phyloP scores from a whole-genome alignment of 352 stramenopile genomes.

The Phytophthora sp. region DNA sequence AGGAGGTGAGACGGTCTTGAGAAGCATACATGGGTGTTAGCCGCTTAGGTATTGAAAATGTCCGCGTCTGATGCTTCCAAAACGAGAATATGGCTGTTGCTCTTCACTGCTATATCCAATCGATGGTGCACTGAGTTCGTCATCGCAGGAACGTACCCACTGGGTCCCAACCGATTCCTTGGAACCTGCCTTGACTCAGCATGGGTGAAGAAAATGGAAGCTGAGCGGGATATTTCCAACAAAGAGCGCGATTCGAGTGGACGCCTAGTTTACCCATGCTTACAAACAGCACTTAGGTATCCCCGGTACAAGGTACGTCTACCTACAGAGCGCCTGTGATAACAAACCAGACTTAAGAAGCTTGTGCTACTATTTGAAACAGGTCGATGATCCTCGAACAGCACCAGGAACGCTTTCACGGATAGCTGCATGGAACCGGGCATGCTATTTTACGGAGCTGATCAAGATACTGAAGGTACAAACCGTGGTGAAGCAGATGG shows the following conservation, averaged over 20 bases:
- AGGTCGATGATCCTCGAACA: background rate
- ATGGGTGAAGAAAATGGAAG: conserved; percentile 44
- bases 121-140: background rate
- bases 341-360: background rate
- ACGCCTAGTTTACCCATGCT: conserved; percentile 43
- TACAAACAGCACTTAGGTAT: conserved; percentile 40
- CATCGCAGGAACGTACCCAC: background rate
- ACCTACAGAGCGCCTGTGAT: too few relatives aligned
- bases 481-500: too few relatives aligned
- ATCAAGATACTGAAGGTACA: too few relatives aligned
- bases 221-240: conserved; percentile 16
- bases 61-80: background rate
- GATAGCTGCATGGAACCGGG: background rate
- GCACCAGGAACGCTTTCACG: background rate
- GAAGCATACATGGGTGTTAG: too few relatives aligned
- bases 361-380: background rate
- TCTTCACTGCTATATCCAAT: background rate
- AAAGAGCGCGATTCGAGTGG: conserved; percentile 29
- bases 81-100: background rate
- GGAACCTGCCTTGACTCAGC: conserved; percentile 45
- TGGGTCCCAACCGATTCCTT: conserved; percentile 47
- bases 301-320: conserved; percentile 30
- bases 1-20: too few relatives aligned
- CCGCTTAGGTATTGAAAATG: too few relatives aligned
- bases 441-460: too few relatives aligned